phyloP scores from a whole-genome alignment of 2,329 filamentous ascomycete species.

The Trichoderma sp. region DNA sequence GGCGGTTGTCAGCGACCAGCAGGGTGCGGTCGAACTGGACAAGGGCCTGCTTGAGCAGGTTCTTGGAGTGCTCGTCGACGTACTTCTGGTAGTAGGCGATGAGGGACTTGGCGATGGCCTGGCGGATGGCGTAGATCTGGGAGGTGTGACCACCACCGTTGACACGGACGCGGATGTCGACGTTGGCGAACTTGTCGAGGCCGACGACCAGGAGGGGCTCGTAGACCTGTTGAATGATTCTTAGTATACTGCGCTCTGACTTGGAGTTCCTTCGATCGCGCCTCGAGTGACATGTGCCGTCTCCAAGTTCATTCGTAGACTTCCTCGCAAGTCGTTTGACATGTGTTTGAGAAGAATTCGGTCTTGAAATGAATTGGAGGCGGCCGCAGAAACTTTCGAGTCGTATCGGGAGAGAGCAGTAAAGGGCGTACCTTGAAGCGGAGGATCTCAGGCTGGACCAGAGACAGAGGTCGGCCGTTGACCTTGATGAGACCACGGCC shows the following conservation, averaged over 20 bases:
- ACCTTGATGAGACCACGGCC: constrained; percentile 87
- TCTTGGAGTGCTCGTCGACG: constrained; percentile 99
- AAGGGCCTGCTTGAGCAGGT: constrained; percentile 96
- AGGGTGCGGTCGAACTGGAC: constrained; percentile 96
- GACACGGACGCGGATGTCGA: constrained; percentile 97
- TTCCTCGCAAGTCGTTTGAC: not conserved
- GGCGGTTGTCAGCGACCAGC: constrained; percentile 98
- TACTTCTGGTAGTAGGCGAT: constrained; percentile 98
- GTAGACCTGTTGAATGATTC: constrained; percentile 69
- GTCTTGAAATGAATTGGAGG: constrained; percentile 2
- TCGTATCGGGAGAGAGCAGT: not conserved
- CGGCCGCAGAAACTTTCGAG: constrained; percentile 4
- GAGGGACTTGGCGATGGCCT: constrained; percentile 87
- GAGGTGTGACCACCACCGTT: constrained; percentile 96
- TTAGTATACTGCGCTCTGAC: constrained; percentile 19
- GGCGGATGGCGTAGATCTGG: constrained; percentile 97
- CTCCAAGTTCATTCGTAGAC: not conserved
- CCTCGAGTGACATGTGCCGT: not conserved
- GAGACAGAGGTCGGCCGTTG: constrained; percentile 92
- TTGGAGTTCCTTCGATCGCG: not conserved
- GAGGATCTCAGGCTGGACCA: constrained; percentile 94
- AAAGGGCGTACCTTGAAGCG: constrained; percentile 80
- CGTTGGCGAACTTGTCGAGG: constrained; percentile 92
- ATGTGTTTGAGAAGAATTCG: not conserved
- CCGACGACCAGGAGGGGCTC: constrained; percentile 97